Base-by-base conservation (phyloP, 106 monocot genomes). In the Vanilla planifolia region DNA sequence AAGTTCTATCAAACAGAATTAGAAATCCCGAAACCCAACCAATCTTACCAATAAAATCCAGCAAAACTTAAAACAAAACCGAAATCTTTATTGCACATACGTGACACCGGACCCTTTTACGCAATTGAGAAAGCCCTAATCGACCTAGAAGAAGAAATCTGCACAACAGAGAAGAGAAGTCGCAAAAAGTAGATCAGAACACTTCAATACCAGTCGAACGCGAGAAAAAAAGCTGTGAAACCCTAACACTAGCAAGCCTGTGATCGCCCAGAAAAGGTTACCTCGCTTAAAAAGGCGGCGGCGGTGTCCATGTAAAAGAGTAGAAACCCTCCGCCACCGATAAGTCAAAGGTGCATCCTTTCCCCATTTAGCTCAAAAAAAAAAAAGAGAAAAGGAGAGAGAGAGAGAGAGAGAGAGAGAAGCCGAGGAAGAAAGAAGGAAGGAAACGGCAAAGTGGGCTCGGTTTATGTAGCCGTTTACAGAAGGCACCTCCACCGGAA, bases 401-500 rank as follows among this genome's bases (percentile, higher is more conserved):
- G 21, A 0, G 32, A 33, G 48, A 53, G 22, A 32, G 30, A 33
- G 19, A 27, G 43, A 48, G 21, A 32, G 21, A 6, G 14, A 62
- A 19, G 23, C 37, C 15, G 44, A 58, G 20, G 35, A 55, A 48
- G 61, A 47, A 37, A 22, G 35, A 60, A 19, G 22, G 39, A 32
- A 59, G 32, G 20, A 61, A 29, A 42, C 24, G 25, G 41, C 14
- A 16, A 52, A 63, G 36, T 48, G 51, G 19, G 51, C 2, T 51
- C 48, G 28, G 59, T 70, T 76, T 59, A 76, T 60, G 48, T 42
- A 40, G 34, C 41, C 51, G 11, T 53, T 20, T 51, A 20, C 58
- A 40, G 63, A 62, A 40, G 63, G 47, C 56, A 22, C 78, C 78
- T 62, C 33, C 77, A 61, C 77, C 55, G 42, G 77, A 67, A 72